Base-by-base conservation (phyloP, 352 stramenopile species). In the Phytophthora crassamura region DNA sequence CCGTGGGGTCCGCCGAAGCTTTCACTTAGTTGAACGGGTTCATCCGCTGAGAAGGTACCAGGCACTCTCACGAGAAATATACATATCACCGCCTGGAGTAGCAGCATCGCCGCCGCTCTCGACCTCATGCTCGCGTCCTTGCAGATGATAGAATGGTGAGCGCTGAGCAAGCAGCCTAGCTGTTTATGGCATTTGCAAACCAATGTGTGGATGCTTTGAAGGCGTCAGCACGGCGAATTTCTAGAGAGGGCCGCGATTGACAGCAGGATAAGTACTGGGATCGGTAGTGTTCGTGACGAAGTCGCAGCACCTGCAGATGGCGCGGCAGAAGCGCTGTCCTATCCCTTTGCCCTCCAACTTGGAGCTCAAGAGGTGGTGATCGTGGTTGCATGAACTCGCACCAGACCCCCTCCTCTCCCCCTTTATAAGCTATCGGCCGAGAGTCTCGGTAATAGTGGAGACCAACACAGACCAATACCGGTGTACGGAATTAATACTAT, bases 1-100 rank as follows among this genome's bases (percentile, higher is more conserved):
- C 66, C 66, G 14, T 74, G 49, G 4, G 41, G 42, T 12, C 66
- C 66, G 5, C 66, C 66, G 32, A 71, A 70, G 28, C 32, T 67
- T 30, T 69, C 25, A n/a, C 66, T 74, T 35, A 63, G 20, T 5
- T 67, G 58, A 8, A 72, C 50, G 3, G 57, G 4, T 4, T 68
- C 64, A 14, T 67, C 40, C 8, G 58, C 51, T 6, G 64, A 41
- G 18, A 69, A 50, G 1, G 32, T 28, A 14, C 22, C 54, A 1
- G 38, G 55, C 2, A 38, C 0, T 18, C 16, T 12, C 14, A 69
- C 38, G 11, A 70, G 39, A 16, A 66, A 22, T 12, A 65, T 39
- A 11, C 54, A 66, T 14, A 45, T 11, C 3, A 66, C 22, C n/a
- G 46, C 11, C 38, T 54, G 56, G 10, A 50, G n/a, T 46, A 60